These are phyloP conservation scores for Solanum ossicruentum DNA, from an alignment of 257 asterid species.

Conservation along the genomic window DNA sequence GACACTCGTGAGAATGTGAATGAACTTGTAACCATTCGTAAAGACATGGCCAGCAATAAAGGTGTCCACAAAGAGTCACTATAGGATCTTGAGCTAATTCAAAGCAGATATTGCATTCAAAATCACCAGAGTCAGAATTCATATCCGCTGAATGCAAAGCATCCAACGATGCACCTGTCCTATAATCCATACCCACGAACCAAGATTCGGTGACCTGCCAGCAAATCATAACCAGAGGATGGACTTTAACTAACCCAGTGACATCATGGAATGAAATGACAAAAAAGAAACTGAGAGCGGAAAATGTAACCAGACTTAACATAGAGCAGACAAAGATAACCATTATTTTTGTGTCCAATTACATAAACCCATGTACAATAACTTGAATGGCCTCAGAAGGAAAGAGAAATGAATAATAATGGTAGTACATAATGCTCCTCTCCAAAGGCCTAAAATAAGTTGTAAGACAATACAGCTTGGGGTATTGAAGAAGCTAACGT, in stretches of 20 bases:
- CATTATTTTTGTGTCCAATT: background rate
- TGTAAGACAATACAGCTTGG: background rate
- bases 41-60: conserved; percentile 95
- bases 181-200: conserved; percentile 38
- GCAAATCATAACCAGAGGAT: background rate
- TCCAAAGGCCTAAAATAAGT: background rate
- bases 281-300: background rate
- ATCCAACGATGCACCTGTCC: conserved; percentile 16
- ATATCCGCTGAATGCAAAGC: conserved; percentile 28
- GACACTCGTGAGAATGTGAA: conserved; percentile 78
- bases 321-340: background rate
- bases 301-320: background rate
- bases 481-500: background rate
- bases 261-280: background rate
- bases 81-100: conserved; percentile 83
- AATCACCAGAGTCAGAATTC: conserved; percentile 32
- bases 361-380: background rate
- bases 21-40: conserved; percentile 81
- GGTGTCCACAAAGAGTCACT: conserved; percentile 93
- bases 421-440: background rate
- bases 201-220: conserved; percentile 9
- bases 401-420: background rate
- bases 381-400: background rate
- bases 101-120: conserved; percentile 91
- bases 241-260: background rate